phyloP scores from a whole-genome alignment of 140 eudicot species.

The Oenanthe javanica region DNA sequence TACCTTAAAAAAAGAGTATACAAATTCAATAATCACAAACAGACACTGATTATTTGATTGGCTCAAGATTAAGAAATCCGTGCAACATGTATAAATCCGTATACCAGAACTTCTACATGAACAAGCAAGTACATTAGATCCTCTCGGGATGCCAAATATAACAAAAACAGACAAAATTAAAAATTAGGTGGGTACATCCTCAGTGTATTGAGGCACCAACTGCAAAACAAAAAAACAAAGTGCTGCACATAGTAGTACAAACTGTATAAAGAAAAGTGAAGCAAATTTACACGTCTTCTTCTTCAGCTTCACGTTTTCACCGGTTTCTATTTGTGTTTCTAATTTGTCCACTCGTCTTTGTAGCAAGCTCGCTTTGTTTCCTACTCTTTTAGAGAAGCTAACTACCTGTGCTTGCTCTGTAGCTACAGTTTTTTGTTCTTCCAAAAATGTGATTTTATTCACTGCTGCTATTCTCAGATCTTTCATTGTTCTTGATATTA shows the following conservation, averaged over 20 bases:
- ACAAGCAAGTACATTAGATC: not conserved
- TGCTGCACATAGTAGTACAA: constrained; percentile 31
- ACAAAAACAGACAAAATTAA: constrained; percentile 3
- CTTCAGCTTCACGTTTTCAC: constrained; percentile 38
- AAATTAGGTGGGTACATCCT: constrained; percentile 54
- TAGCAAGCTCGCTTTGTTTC: constrained; percentile 22
- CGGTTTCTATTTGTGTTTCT: constrained; percentile 36
- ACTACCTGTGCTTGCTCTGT: constrained; percentile 24
- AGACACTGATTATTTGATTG: not conserved
- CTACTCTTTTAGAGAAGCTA: constrained; percentile 23
- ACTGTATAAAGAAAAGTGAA: constrained; percentile 42
- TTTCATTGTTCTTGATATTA: constrained; percentile 31
- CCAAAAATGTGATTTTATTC: constrained; percentile 27
- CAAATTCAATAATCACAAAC: not conserved
- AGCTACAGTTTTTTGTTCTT: constrained; percentile 30
- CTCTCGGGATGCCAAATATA: not conserved
- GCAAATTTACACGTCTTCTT: constrained; percentile 39
- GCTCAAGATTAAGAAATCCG: not conserved
- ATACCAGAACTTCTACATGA: not conserved
- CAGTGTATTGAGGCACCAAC: constrained; percentile 28
- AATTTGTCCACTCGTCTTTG: constrained; percentile 25
- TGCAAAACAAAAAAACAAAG: constrained; percentile 27
- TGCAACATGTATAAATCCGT: not conserved
- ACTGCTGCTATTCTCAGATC: constrained; percentile 27
- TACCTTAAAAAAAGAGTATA: too few species aligned